Base-by-base conservation (phyloP, 2,329 filamentous ascomycete genomes). In the Fusarium haematococcum region DNA sequence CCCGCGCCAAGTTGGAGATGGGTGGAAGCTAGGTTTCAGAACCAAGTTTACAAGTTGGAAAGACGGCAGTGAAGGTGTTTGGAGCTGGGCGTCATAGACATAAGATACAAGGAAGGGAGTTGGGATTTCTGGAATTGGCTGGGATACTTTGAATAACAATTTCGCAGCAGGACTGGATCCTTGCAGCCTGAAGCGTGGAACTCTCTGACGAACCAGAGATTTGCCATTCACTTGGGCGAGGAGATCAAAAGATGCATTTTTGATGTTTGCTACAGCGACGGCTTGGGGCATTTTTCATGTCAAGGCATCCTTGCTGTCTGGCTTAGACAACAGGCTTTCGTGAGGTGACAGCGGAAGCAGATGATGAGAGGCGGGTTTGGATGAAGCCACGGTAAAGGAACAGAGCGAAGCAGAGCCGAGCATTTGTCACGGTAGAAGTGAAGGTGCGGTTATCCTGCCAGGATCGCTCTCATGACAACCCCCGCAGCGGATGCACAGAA, bases 11-110 rank as follows among this genome's bases (percentile, higher is more conserved):
- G 59, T 35, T 65, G 70, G 67, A 64, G 68, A 54, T 71, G 64
- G 58, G 62, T 62, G 9, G 52, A 45, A n/a, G 59, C 62, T 69
- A 60, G 27, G 73, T 75, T 75, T 75, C 73, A 71, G 67, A 71
- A 71, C 73, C 73, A 73, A 74, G 73, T 68, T 63, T 54, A 27
- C 70, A 74, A 64, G 56, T 74, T 75, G 73, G 73, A 63, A 65
- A 43, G n/a, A 48, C 39, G 64, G 62, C 48, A 67, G 63, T 43
- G 65, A 43, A 41, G 18, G 61, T 48, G 35, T 60, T 65, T 70
- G 69, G 65, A 45, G 67, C 68, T 45, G 63, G 64, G 70, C 63
- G 70, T 74, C 70, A 68, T 70, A 39, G 59, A 56, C 45, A 63
- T 48, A 41, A 54, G 45, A 27, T 54, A 68, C 41, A 56, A 63